phyloP scores from a whole-genome alignment of 2,329 filamentous ascomycete genomes.

The Mycogone perniciosa region DNA sequence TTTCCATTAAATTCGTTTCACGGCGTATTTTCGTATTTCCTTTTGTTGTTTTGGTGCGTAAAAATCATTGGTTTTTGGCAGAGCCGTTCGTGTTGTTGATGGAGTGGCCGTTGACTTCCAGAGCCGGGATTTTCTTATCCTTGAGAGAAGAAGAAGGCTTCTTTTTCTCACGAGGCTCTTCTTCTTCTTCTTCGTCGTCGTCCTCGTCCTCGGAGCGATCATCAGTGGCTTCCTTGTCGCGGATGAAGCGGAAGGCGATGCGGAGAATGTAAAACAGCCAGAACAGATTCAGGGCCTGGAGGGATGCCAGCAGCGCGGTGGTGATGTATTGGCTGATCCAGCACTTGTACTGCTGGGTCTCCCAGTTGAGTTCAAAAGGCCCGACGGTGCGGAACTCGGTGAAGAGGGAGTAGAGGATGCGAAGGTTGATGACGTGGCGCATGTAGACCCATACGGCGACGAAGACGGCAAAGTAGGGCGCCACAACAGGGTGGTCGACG shows the following conservation, averaged over 20 bases:
- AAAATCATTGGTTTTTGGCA: conserved; percentile 3
- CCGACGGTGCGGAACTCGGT: conserved; percentile 70
- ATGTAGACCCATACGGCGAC: conserved; percentile 82
- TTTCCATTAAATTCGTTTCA: too few species aligned
- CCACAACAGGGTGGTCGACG: conserved; percentile 70
- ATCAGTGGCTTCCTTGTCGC: conserved; percentile 56
- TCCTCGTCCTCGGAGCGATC: conserved; percentile 64
- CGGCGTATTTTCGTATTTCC: background rate
- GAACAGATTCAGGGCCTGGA: conserved; percentile 74
- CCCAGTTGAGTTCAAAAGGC: conserved; percentile 72
- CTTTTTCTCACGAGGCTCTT: conserved; percentile 15
- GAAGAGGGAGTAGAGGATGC: conserved; percentile 68
- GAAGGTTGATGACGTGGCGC: conserved; percentile 77
- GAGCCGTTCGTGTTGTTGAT: conserved; percentile 13
- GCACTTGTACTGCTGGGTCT: conserved; percentile 71
- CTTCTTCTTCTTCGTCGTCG: conserved; percentile 36
- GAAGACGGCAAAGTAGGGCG: conserved; percentile 78
- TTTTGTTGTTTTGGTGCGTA: background rate
- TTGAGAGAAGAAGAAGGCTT: background rate
- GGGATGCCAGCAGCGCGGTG: conserved; percentile 52
- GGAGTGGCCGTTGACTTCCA: conserved; percentile 19
- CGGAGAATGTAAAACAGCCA: conserved; percentile 74
- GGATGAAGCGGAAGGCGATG: conserved; percentile 65
- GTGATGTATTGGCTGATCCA: conserved; percentile 63
- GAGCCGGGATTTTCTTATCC: conserved; percentile 9